Percentiles rank a stretch among this genome's conserved stretches.
Evolutionary conservation across 164 flowering plant species (phyloP).

Genomic region (Tetracentron sinense): DNA sequence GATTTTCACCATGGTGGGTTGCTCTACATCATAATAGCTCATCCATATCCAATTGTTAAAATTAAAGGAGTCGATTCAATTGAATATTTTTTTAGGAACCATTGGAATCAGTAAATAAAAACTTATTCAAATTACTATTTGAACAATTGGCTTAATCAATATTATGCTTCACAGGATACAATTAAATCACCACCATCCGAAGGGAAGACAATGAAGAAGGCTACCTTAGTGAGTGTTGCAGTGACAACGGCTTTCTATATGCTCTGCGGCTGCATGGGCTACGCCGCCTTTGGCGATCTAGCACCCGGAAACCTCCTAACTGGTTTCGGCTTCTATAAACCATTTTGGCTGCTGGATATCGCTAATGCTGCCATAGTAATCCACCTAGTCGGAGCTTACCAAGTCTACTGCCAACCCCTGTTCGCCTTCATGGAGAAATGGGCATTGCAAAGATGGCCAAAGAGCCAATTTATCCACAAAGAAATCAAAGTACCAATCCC

Average conservation of each 20-base stretch:
- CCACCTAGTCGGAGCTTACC: slow-evolving; percentile 74
- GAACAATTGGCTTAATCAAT: not conserved
- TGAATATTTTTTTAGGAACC: too few species aligned
- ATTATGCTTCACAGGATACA: slow-evolving; percentile 43
- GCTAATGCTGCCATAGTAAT: slow-evolving; percentile 61
- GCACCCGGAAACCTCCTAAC: slow-evolving; percentile 69
- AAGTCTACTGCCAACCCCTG: slow-evolving; percentile 62
- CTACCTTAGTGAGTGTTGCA: slow-evolving; percentile 38
- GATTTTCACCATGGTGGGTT: too few species aligned
- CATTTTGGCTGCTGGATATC: slow-evolving; percentile 63
- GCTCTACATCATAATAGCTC: too few species aligned
- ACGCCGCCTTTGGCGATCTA: slow-evolving; percentile 63
- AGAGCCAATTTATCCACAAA: slow-evolving; percentile 39
- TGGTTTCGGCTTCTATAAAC: slow-evolving; percentile 66
- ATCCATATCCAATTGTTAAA: too few species aligned
- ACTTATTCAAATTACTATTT: too few species aligned
- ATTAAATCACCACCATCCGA: slow-evolving; percentile 64
- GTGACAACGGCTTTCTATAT: slow-evolving; percentile 58
- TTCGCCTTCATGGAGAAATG: slow-evolving; percentile 55
- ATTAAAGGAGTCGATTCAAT: too few species aligned
- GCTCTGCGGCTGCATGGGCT: slow-evolving; percentile 67
- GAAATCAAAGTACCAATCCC: slow-evolving; percentile 38
- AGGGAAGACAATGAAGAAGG: slow-evolving; percentile 61
- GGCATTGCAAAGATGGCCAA: slow-evolving; percentile 33
- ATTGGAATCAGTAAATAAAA: too few species aligned